Evolutionary conservation across 2,329 filamentous ascomycete genomes (phyloP).

Genomic region (Diaporthe aspalathi): DNA sequence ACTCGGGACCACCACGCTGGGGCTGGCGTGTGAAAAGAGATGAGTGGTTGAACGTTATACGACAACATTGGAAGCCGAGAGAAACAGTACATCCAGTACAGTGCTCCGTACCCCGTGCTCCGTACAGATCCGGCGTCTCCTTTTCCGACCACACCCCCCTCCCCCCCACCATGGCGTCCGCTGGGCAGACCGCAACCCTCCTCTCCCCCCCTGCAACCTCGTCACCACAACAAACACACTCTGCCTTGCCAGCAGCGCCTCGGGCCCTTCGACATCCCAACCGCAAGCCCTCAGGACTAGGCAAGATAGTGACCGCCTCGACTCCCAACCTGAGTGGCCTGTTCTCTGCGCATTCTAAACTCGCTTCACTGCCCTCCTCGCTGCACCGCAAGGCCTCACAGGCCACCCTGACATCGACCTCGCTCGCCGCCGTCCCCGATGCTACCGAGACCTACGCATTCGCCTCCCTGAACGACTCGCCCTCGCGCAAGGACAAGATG

Average conservation of each 20-base stretch:
- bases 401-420: conserved; percentile 73
- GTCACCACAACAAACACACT: conserved; percentile 37
- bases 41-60: conserved; percentile 8
- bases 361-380: conserved; percentile 52
- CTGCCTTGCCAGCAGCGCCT: conserved; percentile 33
- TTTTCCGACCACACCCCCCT: neutral
- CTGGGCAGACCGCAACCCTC: conserved; percentile 50
- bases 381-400: conserved; percentile 78
- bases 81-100: conserved; percentile 1
- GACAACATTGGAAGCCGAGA: conserved; percentile 1
- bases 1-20: conserved; percentile 24
- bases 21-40: conserved; percentile 16
- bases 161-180: conserved; percentile 47
- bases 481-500: conserved; percentile 50
- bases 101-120: too few relatives aligned
- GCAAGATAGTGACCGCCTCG: conserved; percentile 61
- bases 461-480: conserved; percentile 61
- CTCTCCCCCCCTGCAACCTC: conserved; percentile 46
- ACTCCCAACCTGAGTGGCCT: conserved; percentile 69
- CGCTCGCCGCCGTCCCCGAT: conserved; percentile 75
- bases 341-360: conserved; percentile 62
- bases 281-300: conserved; percentile 54
- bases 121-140: conserved; percentile 14
- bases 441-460: conserved; percentile 72
- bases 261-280: conserved; percentile 42